Evolutionary conservation across 2,329 filamentous ascomycete species (phyloP).

Genomic region (Alternaria alternata): DNA sequence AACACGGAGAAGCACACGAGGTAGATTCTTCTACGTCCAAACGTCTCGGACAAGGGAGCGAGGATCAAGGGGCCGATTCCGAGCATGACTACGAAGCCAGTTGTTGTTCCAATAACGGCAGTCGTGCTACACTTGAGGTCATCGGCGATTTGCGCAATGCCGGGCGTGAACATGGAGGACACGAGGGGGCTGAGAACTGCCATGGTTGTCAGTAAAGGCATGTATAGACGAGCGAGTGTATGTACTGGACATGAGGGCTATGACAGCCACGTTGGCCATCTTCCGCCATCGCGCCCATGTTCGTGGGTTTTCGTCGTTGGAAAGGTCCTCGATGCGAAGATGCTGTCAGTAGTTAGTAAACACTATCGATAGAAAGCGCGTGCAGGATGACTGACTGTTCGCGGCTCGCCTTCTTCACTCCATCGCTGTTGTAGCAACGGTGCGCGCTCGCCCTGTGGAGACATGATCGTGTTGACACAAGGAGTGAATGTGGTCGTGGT

Average conservation of each 20-base stretch:
- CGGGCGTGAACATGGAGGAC: conserved; percentile 62
- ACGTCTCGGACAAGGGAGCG: conserved; percentile 58
- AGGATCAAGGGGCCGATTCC: conserved; percentile 58
- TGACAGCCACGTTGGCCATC: conserved; percentile 59
- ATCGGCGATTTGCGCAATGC: conserved; percentile 59
- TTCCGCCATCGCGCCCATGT: conserved; percentile 57
- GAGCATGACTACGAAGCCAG: conserved; percentile 60
- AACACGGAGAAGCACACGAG: conserved; percentile 57
- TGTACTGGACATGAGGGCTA: conserved; percentile 59
- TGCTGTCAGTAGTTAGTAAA: conserved; percentile 26
- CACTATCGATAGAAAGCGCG: background rate
- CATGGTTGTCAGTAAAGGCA: conserved; percentile 1
- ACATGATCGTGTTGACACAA: conserved; percentile 18
- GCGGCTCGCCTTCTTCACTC: conserved; percentile 42
- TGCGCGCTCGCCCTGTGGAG: conserved; percentile 45
- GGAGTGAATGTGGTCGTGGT: background rate
- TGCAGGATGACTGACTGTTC: conserved; percentile 33
- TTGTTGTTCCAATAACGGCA: conserved; percentile 59
- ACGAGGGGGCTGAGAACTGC: conserved; percentile 57
- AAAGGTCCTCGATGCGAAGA: conserved; percentile 36
- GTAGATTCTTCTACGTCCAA: conserved; percentile 56
- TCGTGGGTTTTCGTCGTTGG: conserved; percentile 56
- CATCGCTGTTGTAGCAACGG: conserved; percentile 50
- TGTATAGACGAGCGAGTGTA: background rate
- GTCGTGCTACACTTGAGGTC: conserved; percentile 54